Evolutionary conservation across 106 monocot genomes (phyloP), one percentile per base, ranked within the genome.

Genomic region (Allium fistulosum): DNA sequence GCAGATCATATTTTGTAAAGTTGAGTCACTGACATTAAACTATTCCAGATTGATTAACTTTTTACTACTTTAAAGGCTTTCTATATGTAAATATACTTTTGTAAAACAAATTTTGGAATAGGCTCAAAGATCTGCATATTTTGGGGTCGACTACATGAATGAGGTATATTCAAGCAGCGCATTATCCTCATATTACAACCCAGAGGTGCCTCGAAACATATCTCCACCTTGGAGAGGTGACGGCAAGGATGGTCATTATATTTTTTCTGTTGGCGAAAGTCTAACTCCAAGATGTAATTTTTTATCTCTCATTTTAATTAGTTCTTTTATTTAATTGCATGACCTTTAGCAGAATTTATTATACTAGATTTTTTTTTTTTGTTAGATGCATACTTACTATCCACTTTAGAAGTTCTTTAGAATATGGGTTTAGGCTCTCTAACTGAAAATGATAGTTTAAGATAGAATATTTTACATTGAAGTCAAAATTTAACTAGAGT

Each of bases 241-340:
- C 71, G 88, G 89, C 76, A 96, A 96, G 68, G 92, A 96, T 75
- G 96, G 96, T 2, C 96, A 96, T 75, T 96, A 86, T 77, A 84
- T 89, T 49, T 96, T 88, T 82, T 74, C 63, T 57, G 59, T 87
- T 64, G 96, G 96, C 8, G 96, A 96, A 22, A 82, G 82, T 74
- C 72, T 96, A 18, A 92, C 92, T 7, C 67, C 92, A 8, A 74
- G 86, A 86, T 97, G 96, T 96, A 92, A 84, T 11, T 68, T 27
- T 45, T 64, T 65, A 5, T 49, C 4, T 17, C 65, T 49, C 46
- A 17, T 17, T 17, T 49, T 63, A n/a, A 17, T 14, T 47, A 9
- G 8, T 47, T 28, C 22, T 45, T 15, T 8, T 45, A 14, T 2
- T 63, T 63, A 63, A 8, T 63, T 63, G 1, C 48, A 48, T 63